These are phyloP conservation scores for Mycena polygramma DNA, from an alignment of 768 basidiomycete genomes.

Conservation along the genomic window DNA sequence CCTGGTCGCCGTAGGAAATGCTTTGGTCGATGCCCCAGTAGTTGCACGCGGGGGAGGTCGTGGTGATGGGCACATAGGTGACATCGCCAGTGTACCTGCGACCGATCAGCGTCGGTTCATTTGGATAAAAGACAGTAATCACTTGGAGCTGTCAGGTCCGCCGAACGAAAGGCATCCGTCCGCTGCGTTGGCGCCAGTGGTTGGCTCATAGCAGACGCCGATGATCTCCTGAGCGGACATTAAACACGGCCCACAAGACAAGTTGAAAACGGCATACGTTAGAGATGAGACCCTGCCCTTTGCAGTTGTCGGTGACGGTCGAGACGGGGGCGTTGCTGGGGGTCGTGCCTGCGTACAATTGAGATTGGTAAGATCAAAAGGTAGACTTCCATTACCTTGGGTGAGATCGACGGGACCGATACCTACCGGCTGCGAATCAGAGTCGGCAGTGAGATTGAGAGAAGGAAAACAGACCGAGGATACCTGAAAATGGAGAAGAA, in stretches of 20 bases:
- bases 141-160: conserved; percentile 46
- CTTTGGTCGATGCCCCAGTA: conserved; percentile 62
- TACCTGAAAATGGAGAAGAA: background rate
- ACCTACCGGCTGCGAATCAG: conserved; percentile 39
- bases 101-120: background rate
- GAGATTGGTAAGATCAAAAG: conserved; percentile 1
- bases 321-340: conserved; percentile 39
- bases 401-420: conserved; percentile 63
- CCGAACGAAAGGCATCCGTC: conserved; percentile 42
- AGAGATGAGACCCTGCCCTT: conserved; percentile 47
- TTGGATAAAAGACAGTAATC: conserved; percentile 20
- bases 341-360: conserved; percentile 28
- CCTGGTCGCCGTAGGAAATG: conserved; percentile 50
- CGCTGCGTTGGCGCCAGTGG: conserved; percentile 32
- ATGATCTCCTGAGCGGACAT: conserved; percentile 38
- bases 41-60: conserved; percentile 44
- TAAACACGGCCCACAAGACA: background rate
- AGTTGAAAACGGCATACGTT: conserved; percentile 27
- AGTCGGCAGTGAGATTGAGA: too few relatives aligned
- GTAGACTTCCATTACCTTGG: conserved; percentile 40
- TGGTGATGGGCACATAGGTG: conserved; percentile 39
- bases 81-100: conserved; percentile 23
- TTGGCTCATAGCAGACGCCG: conserved; percentile 56
- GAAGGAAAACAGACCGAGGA: too few relatives aligned
- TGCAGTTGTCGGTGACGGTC: conserved; percentile 61